phyloP scores from a whole-genome alignment of 2,329 filamentous ascomycete species.

The Epichloe aotearoae region DNA sequence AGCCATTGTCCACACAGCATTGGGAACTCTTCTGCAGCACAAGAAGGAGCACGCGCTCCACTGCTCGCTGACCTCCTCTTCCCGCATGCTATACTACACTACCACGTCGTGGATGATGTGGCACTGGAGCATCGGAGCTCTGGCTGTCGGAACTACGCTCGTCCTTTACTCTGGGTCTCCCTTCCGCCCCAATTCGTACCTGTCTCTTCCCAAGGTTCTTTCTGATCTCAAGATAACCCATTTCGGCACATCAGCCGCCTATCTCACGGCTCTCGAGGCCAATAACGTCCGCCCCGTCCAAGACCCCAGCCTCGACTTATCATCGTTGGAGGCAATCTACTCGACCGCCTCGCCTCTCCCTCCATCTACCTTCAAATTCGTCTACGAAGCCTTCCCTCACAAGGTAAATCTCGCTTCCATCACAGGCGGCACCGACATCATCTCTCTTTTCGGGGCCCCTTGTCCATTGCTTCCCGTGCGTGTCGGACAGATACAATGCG shows the following conservation, averaged over 20 bases:
- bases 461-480: conserved; percentile 63
- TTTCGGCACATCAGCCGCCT: conserved; percentile 90
- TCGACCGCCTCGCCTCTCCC: conserved; percentile 87
- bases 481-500: conserved; percentile 63
- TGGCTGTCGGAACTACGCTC: conserved; percentile 70
- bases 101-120: conserved; percentile 99
- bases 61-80: conserved; percentile 59
- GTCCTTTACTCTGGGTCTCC: conserved; percentile 89
- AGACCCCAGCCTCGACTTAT: conserved; percentile 42
- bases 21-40: conserved; percentile 86
- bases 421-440: conserved; percentile 92
- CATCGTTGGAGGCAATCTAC: conserved; percentile 69
- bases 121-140: conserved; percentile 86
- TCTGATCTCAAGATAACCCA: conserved; percentile 74
- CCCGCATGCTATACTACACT: conserved; percentile 83
- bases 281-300: conserved; percentile 47
- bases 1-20: conserved; percentile 83
- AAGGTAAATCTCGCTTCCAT: conserved; percentile 84
- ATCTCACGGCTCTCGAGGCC: conserved; percentile 81
- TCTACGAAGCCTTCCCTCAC: conserved; percentile 70
- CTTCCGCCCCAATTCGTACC: conserved; percentile 64
- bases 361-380: conserved; percentile 82
- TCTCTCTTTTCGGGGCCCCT: conserved; percentile 83
- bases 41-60: conserved; percentile 93
- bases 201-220: conserved; percentile 72